phyloP scores from a whole-genome alignment of 148 eudicot genomes.

The Spergularia marina region DNA sequence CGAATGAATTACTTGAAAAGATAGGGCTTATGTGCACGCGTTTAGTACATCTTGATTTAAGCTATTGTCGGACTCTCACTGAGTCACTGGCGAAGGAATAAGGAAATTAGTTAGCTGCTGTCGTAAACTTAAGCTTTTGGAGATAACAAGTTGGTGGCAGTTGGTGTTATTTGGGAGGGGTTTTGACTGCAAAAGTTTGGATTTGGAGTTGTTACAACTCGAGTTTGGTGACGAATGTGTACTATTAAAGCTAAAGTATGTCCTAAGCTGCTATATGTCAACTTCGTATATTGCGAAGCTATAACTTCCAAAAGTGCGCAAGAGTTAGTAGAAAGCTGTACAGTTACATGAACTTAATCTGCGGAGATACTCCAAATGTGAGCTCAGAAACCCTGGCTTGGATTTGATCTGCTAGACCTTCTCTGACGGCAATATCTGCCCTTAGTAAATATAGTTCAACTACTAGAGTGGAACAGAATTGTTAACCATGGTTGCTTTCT shows the following conservation, averaged over 20 bases:
- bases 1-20: background rate
- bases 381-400: background rate
- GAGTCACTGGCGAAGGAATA: background rate
- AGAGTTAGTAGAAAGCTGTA: background rate
- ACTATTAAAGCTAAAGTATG: background rate
- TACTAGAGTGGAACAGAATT: background rate
- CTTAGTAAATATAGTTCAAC: background rate
- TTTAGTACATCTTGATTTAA: background rate
- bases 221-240: background rate
- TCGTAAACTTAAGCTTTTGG: background rate
- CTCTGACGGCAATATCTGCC: background rate
- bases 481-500: background rate
- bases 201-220: background rate
- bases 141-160: background rate
- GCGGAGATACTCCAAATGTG: too few species aligned
- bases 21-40: background rate
- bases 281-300: background rate
- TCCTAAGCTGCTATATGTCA: background rate
- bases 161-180: background rate
- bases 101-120: background rate
- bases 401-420: background rate
- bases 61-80: background rate
- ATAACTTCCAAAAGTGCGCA: conserved; percentile 1
- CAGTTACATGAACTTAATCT: background rate
- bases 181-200: background rate